Conservation (phyloP, 345 rosid species). For the Hevea brasiliensis region DNA sequence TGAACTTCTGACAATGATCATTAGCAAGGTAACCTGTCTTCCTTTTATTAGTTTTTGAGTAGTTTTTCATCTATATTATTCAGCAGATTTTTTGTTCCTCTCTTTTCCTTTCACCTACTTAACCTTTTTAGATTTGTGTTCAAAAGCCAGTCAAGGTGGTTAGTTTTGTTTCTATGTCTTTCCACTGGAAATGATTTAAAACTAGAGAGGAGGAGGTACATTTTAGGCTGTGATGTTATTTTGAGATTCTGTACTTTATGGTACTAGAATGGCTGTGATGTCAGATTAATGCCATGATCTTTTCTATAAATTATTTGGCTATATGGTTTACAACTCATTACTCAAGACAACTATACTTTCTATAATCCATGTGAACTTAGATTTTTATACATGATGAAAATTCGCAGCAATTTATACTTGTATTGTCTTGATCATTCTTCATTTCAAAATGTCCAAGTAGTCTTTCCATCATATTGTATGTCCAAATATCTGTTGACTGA, state of each 20-base stretch:
- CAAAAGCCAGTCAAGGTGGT: background rate
- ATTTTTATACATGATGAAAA: background rate
- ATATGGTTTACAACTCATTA: background rate
- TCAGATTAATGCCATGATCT: background rate
- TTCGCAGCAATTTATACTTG: background rate
- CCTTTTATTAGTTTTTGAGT: background rate
- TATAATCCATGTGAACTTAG: background rate
- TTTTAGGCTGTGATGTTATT: background rate
- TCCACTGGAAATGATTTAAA: background rate
- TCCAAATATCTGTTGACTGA: background rate
- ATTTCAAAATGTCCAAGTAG: background rate
- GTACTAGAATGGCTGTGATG: background rate
- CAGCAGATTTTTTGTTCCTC: background rate
- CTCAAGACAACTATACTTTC: background rate
- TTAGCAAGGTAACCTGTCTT: conserved; percentile 56
- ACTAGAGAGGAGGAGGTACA: background rate
- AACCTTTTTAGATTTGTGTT: background rate
- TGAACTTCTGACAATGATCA: conserved; percentile 79
- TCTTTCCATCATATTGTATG: background rate
- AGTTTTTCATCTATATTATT: background rate
- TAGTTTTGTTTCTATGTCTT: background rate
- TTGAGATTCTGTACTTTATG: background rate
- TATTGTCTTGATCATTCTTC: conserved; percentile 4
- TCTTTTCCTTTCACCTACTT: background rate
- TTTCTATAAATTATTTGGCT: background rate